Evolutionary conservation across 176 grass and related monocot genomes (phyloP).

Genomic region (Oryza coarctata): DNA sequence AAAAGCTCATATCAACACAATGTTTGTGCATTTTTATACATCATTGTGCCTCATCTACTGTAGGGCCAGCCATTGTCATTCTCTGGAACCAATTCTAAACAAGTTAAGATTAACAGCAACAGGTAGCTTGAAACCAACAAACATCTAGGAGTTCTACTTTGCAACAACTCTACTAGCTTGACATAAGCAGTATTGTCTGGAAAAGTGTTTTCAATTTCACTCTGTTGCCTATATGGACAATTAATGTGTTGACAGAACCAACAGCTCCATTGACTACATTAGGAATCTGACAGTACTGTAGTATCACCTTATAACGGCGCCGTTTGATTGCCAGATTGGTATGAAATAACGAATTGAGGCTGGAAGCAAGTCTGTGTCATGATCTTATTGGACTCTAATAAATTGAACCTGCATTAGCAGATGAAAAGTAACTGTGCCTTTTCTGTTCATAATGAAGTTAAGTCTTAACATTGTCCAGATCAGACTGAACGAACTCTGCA

Average conservation of each 20-base stretch:
- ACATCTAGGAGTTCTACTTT: slow-evolving; percentile 15
- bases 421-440: slow-evolving; percentile 13
- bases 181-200: slow-evolving; percentile 15
- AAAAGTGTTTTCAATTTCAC: slow-evolving; percentile 2
- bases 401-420: slow-evolving; percentile 15
- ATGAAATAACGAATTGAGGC: too few relatives aligned
- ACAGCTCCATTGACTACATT: slow-evolving; percentile 5
- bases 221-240: slow-evolving; percentile 25
- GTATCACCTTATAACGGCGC: neutral
- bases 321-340: too few relatives aligned
- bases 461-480: slow-evolving; percentile 6
- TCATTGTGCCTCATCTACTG: neutral
- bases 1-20: slow-evolving; percentile 7
- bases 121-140: slow-evolving; percentile 27
- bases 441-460: slow-evolving; percentile 15
- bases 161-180: slow-evolving; percentile 27
- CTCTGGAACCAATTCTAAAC: neutral
- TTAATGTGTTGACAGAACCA: neutral
- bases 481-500: neutral
- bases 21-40: slow-evolving; percentile 20
- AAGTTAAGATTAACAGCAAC: slow-evolving; percentile 30
- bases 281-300: slow-evolving; percentile 26
- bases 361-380: slow-evolving; percentile 26
- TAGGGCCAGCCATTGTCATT: neutral
- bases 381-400: neutral